Evolutionary conservation across 2,329 filamentous ascomycete species (phyloP).

Genomic region (Clarireedia homoeocarpa): DNA sequence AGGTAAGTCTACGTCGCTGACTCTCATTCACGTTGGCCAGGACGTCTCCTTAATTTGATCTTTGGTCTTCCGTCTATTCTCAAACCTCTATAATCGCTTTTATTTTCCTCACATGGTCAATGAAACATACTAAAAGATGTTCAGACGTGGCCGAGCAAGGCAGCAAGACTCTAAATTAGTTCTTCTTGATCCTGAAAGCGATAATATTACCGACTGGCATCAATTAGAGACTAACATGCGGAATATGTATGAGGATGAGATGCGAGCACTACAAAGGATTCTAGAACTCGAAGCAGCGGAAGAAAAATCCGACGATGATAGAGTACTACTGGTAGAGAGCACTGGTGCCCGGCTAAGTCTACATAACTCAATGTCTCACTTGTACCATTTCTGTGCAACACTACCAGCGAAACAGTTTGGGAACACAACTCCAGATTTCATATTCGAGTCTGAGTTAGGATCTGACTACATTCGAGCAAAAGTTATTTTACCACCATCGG

Average conservation of each 20-base stretch:
- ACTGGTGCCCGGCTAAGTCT: constrained; percentile 61
- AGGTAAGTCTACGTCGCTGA: constrained; percentile 10
- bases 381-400: constrained; percentile 72
- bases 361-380: constrained; percentile 65
- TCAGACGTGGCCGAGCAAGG: constrained; percentile 51
- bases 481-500: constrained; percentile 62
- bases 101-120: too few relatives aligned
- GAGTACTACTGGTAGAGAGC: constrained; percentile 34
- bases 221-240: constrained; percentile 66
- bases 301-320: constrained; percentile 29
- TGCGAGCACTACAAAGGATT: constrained; percentile 19
- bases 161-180: constrained; percentile 44
- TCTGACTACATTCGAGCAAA: constrained; percentile 40
- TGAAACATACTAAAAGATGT: too few relatives aligned
- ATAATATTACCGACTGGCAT: constrained; percentile 47
- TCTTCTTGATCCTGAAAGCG: constrained; percentile 3
- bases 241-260: constrained; percentile 30
- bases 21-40: too few relatives aligned
- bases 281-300: constrained; percentile 20
- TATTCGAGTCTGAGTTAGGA: constrained; percentile 36
- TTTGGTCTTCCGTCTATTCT: too few relatives aligned
- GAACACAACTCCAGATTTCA: constrained; percentile 61
- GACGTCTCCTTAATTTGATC: too few relatives aligned
- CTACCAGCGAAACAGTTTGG: constrained; percentile 48
- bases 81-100: too few relatives aligned